Evolutionary conservation across 305 asterid genomes (phyloP).

Genomic region (Nicotiana rustica): DNA sequence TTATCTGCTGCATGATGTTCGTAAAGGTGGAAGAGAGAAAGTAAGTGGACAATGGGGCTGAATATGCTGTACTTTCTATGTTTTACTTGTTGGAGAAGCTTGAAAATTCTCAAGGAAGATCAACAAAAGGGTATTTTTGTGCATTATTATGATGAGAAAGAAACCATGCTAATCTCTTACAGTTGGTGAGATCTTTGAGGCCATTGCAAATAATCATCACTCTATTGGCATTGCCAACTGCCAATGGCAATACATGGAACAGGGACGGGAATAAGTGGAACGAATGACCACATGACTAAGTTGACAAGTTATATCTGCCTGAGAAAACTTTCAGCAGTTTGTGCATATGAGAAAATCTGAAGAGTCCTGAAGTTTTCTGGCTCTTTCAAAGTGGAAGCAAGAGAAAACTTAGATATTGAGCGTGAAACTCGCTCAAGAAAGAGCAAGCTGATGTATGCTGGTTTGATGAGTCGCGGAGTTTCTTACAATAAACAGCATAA

Average conservation of each 20-base stretch:
- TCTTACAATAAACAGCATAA: slow-evolving; percentile 4
- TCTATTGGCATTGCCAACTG: slow-evolving; percentile 9
- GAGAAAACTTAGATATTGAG: neutral
- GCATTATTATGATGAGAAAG: slow-evolving; percentile 16
- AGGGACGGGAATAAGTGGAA: neutral
- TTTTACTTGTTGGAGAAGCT: slow-evolving; percentile 17
- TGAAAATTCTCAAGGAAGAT: slow-evolving; percentile 22
- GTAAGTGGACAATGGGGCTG: neutral
- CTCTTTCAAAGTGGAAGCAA: neutral
- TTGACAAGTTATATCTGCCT: neutral
- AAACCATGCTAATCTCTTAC: slow-evolving; percentile 28
- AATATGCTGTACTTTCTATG: slow-evolving; percentile 20
- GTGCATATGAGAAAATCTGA: neutral
- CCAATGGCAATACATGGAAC: neutral
- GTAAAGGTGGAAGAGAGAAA: slow-evolving; percentile 8
- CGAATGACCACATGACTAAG: neutral
- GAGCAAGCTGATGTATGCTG: slow-evolving; percentile 9
- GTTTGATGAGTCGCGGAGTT: neutral
- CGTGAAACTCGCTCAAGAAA: neutral
- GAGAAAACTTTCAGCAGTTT: neutral
- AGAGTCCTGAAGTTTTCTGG: neutral
- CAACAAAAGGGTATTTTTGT: neutral
- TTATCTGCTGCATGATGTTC: slow-evolving; percentile 27
- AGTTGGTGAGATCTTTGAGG: slow-evolving; percentile 23
- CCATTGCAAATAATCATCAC: neutral